A percentile compares a stretch with the other conserved stretches of the same genome.
phyloP scores from a whole-genome alignment of 345 rosid genomes.

The Rhizophora mangle region DNA sequence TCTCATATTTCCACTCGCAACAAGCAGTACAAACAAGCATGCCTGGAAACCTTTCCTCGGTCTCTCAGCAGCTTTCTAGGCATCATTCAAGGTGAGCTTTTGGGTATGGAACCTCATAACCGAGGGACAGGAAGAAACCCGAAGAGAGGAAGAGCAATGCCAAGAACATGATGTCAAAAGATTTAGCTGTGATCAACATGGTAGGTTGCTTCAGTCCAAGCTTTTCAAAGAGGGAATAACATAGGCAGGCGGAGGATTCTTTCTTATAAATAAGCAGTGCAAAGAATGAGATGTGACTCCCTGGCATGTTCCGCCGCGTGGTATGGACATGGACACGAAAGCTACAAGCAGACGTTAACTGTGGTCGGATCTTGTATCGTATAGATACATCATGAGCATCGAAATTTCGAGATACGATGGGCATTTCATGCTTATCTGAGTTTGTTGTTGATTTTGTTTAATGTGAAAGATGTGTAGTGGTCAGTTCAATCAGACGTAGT shows the following conservation, averaged over 20 bases:
- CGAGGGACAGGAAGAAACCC: background rate
- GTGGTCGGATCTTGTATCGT: too few species aligned
- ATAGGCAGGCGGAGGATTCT: too few species aligned
- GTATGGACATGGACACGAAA: too few species aligned
- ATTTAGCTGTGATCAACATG: conserved; percentile 2
- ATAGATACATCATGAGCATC: too few species aligned
- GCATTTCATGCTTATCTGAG: too few species aligned
- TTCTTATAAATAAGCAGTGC: background rate
- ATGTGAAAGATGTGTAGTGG: too few species aligned
- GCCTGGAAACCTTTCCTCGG: background rate
- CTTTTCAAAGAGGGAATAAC: background rate
- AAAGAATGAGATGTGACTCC: too few species aligned
- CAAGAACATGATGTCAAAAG: background rate
- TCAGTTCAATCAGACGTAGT: too few species aligned
- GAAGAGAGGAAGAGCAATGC: background rate
- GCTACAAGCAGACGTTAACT: too few species aligned
- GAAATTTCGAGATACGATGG: too few species aligned
- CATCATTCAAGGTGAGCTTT: background rate
- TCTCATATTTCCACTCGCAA: background rate
- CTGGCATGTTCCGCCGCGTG: too few species aligned
- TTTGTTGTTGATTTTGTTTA: too few species aligned
- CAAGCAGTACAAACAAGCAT: background rate
- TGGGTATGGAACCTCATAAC: conserved; percentile 1
- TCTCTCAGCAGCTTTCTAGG: background rate
- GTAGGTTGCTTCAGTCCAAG: background rate